Base-by-base conservation (phyloP, 208 protist species). In the Wallacemonas sp. region DNA sequence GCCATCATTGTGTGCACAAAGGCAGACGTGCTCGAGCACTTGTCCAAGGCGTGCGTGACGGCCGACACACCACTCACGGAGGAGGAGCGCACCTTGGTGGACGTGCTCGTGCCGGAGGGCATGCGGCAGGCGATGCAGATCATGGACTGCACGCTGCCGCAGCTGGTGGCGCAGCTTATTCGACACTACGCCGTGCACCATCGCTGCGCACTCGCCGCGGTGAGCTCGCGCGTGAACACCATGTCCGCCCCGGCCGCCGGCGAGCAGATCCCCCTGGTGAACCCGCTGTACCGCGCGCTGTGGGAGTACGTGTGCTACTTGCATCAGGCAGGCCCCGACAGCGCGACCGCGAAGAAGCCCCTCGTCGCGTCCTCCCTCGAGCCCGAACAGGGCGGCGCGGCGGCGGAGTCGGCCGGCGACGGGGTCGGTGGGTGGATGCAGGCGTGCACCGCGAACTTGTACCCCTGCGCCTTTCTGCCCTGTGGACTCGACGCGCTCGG, bases 1-100 rank as follows among this genome's bases (percentile, higher is more conserved):
- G 87, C 70, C 57, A 63, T 93, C 28, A 54, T 95, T 52, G 76
- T 92, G 11, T 91, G 82, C 70, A 93, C 77, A 48, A 95, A 92
- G 50, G 74, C 82, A 0, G 89, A 95, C 31, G 22, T 70, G 16
- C 65, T 95, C 8, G 84, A 91, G 28, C 68, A 78, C 42, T 46
- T 80, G 0, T 84, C 84, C 44, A 78, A 77, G 12, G 57, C 79
- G 11, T 62, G 72, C 45, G 61, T 44, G 11, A 29, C 32, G n/a
- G 3, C 61, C 1, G 72, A 70, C n/a, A 67, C 64, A 20, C 32
- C 33, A 26, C 11, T 50, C 31, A 42, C 46, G 11, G 84, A 87
- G 41, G 70, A 73, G 23, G 84, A 89, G 26, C 54, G 48, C 41
- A 49, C 36, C 2, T 38, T 79, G 4, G 29, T 82, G 28, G 57